Evolutionary conservation across 305 asterid genomes (phyloP), one percentile per base, ranked within the genome.

Genomic region (Withania somnifera): DNA sequence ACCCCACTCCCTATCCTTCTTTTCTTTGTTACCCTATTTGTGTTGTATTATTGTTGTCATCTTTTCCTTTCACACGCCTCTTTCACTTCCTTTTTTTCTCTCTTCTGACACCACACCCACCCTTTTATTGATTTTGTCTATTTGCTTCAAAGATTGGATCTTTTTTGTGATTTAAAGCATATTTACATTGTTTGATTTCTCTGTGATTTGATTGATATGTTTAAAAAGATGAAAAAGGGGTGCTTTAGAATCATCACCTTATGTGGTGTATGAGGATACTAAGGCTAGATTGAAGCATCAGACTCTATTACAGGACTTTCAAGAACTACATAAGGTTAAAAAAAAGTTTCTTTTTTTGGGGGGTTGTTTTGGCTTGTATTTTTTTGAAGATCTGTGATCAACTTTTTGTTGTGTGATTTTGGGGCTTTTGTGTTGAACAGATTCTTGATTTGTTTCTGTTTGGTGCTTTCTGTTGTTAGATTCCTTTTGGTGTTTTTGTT

Each of bases 261-360:
- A 84, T 76, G 85, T 77, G 78, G 90, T 83, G 34, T 82, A 38
- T 80, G 91, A 87, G 77, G 95, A 87, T 78, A 69, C 87, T 22
- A 91, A 84, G 89, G 80, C 88, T 36, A 88, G 90, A 75, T 77
- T 85, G 52, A 93, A 86, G 89, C 92, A 89, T 86, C 95, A 84
- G 84, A 79, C 82, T 45, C 96, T 95, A 82, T 53, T 90, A 85
- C 97, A 89, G 85, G 98, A 93, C 86, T 95, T 85, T 82, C 87
- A 86, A 51, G 95, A 92, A 68, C 85, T 95, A 88, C 89, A 86
- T 42, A 89, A 87, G 95, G 98, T 94, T n/a, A n/a, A n/a, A n/a
- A 50, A 4, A 36, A 4, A 36, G 3, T 36, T 36, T 36, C 6
- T 36, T 36, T 2, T 6, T 36, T 36, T 36, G 5, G 5, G 40